Conservation (phyloP, 2,329 filamentous ascomycete species). For the Ascochyta koolunga region DNA sequence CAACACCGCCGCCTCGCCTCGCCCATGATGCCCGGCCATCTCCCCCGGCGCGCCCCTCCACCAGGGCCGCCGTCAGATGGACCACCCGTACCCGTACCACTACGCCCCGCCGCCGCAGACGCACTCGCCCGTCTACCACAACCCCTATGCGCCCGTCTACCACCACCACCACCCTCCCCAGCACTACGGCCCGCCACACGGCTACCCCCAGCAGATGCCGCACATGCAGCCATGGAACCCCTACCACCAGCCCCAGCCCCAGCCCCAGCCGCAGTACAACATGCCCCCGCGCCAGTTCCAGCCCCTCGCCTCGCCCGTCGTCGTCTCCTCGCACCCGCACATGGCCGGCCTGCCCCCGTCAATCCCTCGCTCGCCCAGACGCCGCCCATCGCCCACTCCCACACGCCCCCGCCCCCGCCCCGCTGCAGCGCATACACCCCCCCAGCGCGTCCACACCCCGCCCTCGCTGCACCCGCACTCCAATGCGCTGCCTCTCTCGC, state of each 20-base stretch:
- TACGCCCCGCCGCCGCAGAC: constrained; percentile 45
- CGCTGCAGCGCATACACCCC: constrained; percentile 36
- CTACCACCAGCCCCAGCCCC: constrained; percentile 48
- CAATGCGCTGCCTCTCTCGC: constrained; percentile 40
- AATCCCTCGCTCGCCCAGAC: constrained; percentile 48
- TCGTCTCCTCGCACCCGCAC: constrained; percentile 55
- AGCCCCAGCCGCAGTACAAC: constrained; percentile 46
- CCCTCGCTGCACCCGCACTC: constrained; percentile 40
- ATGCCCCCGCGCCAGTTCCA: constrained; percentile 48
- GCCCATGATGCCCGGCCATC: constrained; percentile 72
- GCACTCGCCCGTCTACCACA: constrained; percentile 47
- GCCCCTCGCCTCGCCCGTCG: constrained; percentile 51
- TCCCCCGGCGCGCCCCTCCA: constrained; percentile 48
- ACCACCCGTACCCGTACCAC: constrained; percentile 37
- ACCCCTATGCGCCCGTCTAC: constrained; percentile 40
- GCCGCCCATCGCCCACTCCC: constrained; percentile 46
- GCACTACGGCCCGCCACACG: constrained; percentile 50
- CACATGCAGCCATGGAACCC: constrained; percentile 50
- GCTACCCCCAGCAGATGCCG: constrained; percentile 47
- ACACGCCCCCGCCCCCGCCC: constrained; percentile 37
- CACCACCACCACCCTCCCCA: constrained; percentile 39
- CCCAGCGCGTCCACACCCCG: constrained; percentile 42
- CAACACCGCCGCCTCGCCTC: constrained; percentile 57
- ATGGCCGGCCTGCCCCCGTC: constrained; percentile 55
- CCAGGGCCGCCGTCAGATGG: constrained; percentile 50